Evolutionary conservation across 176 grass and related monocot species (phyloP), one percentile per base, ranked within the genome.

Genomic region (Carex littledalei): DNA sequence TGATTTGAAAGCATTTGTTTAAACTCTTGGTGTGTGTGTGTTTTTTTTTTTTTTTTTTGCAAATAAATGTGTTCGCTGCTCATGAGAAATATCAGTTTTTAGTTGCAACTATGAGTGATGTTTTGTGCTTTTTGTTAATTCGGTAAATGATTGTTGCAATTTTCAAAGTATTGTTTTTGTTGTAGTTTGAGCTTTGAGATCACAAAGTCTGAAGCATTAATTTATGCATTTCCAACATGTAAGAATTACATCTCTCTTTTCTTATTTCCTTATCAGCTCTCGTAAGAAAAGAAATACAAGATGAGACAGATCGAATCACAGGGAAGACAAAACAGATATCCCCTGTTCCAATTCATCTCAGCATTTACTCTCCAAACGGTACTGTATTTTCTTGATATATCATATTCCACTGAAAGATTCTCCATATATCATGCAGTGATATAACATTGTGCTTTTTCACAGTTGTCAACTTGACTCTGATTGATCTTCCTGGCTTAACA

Each of bases 331-430:
- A 99, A 75, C 96, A 99, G 80, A 92, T 99, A 80, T 99, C 91
- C 86, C 64, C 85, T 34, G 90, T 99, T 92, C 96, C 93, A n/a
- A 95, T 99, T 91, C 96, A 99, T 91, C 90, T 99, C 61, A 95
- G 96, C 85, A 99, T 99, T 84, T 99, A 92, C 67, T 99, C 90
- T 79, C 93, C 96, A 82, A 78, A 94, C 34, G 91, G 96, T 73
- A 85, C 4, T 85, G 1, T 41, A 61, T 15, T 2, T 61, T 29
- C 18, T 74, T 76, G 49, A 53, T 54, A 84, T 88, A 61, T 2
- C 13, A 18, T 84, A 11, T 17, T 85, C 5, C 21, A 26, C 73
- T 55, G 22, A 17, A 54, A 1, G 49, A 53, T 53, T 53, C 47
- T 31, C 14, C 45, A 77, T 55, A 55, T 55, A 54, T 55, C 22